Base-by-base conservation (phyloP, 495 filamentous ascomycete species). In the Aspergillus cavernicola region DNA sequence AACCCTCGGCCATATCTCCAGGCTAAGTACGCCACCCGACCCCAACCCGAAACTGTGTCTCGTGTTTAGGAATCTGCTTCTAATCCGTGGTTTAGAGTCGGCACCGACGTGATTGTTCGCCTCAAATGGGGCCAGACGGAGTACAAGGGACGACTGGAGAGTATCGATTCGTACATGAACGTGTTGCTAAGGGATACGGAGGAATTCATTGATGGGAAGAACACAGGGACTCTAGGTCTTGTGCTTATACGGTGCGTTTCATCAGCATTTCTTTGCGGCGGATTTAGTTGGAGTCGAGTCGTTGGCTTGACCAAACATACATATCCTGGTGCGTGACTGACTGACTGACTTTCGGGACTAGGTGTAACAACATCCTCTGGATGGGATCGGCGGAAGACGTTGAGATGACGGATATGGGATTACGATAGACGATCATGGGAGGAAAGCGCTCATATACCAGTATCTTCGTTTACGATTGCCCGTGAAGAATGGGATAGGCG, bases 101-200 rank as follows among this genome's bases (percentile, higher is more conserved):
- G 95, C 76, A 83, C 90, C 68, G 83, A 91, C 66, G 81, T 98
- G 64, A 77, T 92, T 49, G 85, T 98, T 37, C 88, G 90, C 59
- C 82, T 98, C 24, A 98, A 98, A 79, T 98, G 93, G 93, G 90
- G 90, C 59, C 85, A 96, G 66, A 93, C 90, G 28, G 95, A 97
- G 73, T 98, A 97, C 81, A 90, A 89, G 66, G 93, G 93, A 59
- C 82, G 80, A 38, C 82, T 98, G 49, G 89, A 97, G 60, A 88
- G 81, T 72, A 88, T 96, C 59, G 93, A 98, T 75, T 91, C 87
- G 62, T 98, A 97, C 81, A 96, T 98, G 92, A 98, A 98, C 75
- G 84, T 98, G 56, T 88, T 97, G 71, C 80, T 98, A 46, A 80
- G 80, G 61, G 83, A 85, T 61, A 90, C 93, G 42, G 89, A 95